phyloP scores from a whole-genome alignment of 108 stramenopile genomes.

The Skeletonema potamos region DNA sequence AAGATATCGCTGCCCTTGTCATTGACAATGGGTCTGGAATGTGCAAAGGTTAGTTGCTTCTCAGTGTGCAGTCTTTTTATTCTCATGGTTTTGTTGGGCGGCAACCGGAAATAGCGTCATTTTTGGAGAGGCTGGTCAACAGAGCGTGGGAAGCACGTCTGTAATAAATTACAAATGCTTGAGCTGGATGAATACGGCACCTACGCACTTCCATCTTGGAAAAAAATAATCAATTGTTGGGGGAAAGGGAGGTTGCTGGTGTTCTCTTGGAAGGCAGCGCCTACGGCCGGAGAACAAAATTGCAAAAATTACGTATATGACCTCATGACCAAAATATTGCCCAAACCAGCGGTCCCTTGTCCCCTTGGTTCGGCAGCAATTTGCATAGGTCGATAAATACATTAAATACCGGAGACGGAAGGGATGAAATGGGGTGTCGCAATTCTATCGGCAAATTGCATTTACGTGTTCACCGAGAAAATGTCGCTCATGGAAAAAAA shows the following conservation, averaged over 20 bases:
- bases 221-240: not conserved
- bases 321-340: not conserved
- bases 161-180: not conserved
- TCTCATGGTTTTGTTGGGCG: not conserved
- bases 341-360: not conserved
- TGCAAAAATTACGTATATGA: not conserved
- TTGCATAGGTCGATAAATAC: not conserved
- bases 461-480: too few species aligned
- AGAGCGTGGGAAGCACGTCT: not conserved
- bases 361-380: not conserved
- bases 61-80: not conserved
- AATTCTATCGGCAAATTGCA: not conserved
- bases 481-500: too few species aligned
- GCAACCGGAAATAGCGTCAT: not conserved
- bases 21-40: slow-evolving; percentile 96
- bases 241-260: not conserved
- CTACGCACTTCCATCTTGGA: not conserved
- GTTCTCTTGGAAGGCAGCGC: not conserved
- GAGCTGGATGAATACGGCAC: too few species aligned
- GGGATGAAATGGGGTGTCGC: not conserved
- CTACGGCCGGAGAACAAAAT: not conserved
- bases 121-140: not conserved
- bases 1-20: slow-evolving; percentile 94
- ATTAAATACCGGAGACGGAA: not conserved
- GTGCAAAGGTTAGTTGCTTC: slow-evolving; percentile 83